phyloP scores from a whole-genome alignment of 2,329 filamentous ascomycete genomes.

The Fusarium oligoseptatum region DNA sequence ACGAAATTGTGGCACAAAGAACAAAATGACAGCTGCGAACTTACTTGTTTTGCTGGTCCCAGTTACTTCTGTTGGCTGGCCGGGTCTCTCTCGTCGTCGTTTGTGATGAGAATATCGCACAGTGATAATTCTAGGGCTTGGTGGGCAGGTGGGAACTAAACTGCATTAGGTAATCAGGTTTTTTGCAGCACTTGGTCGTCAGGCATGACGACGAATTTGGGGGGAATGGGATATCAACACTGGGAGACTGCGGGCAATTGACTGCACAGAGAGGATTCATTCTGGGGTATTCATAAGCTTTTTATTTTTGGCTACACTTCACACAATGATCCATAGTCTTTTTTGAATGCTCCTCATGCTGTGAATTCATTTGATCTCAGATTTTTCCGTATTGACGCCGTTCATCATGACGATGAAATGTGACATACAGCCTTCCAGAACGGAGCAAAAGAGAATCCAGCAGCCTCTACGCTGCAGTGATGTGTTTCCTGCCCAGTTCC shows the following conservation, averaged over 20 bases:
- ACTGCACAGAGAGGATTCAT: conserved; percentile 9
- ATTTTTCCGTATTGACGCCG: conserved; percentile 77
- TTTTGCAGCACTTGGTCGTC: conserved; percentile 24
- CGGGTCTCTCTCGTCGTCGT: conserved; percentile 51
- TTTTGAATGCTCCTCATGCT: conserved; percentile 48
- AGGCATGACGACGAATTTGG: conserved; percentile 24
- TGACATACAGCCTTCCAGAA: conserved; percentile 76
- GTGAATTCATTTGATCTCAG: conserved; percentile 60
- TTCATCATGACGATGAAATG: conserved; percentile 70
- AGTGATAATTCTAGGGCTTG: conserved; percentile 62
- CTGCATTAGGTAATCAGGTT: conserved; percentile 57
- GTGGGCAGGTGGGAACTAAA: conserved; percentile 53
- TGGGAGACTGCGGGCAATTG: not conserved
- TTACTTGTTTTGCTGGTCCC: conserved; percentile 55
- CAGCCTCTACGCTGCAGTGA: conserved; percentile 63
- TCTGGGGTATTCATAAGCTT: conserved; percentile 48
- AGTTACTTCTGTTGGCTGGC: conserved; percentile 49
- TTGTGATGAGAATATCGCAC: conserved; percentile 56
- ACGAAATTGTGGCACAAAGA: conserved; percentile 16
- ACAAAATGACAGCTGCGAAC: conserved; percentile 43
- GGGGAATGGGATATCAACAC: conserved; percentile 7
- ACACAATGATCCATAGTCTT: conserved; percentile 49
- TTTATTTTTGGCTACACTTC: conserved; percentile 49
- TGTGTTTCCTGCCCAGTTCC: conserved; percentile 53
- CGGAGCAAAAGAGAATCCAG: conserved; percentile 70